Evolutionary conservation across 306 rosid genomes (phyloP), one percentile per base, ranked within the genome.

Genomic region (Hippophae tibetana): DNA sequence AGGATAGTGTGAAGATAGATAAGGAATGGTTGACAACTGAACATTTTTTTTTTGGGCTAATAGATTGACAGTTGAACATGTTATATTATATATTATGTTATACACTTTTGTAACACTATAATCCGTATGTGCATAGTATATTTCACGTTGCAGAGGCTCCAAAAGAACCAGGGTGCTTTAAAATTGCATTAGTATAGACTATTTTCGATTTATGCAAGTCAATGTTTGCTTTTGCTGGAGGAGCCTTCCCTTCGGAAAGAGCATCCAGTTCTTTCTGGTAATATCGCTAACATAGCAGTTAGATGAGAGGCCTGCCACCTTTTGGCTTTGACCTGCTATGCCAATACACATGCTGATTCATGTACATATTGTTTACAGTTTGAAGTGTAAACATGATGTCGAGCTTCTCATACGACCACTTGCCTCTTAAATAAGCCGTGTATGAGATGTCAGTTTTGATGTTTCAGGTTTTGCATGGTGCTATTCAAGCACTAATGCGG

Each of bases 221-320:
- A 2, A 49, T 49, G 8, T 49, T 49, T 49, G 53, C 18, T 49
- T 49, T 7, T 31, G 38, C 38, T 18, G 38, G 7, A 49, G 14
- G 53, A 73, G 52, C 63, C 70, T 70, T 25, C 82, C 82, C 79
- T 76, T 81, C 40, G 78, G 74, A 70, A 75, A 54, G 68, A 68
- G 52, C 18, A 38, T 26, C 68, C 47, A 1, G 41, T 54, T 63
- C 14, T 79, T 70, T 68, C 58, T 60, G 62, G 54, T 69, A 76
- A 60, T 57, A 48, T 2, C 64, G 43, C 54, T 63, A 52, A 56
- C 44, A 43, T 68, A 62, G 54, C 54, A 61, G 79, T 18, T 54
- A 61, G 68, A 76, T 42, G 58, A 58, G 67, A 73, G 88, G 86
- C 84, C 87, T 73, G 88, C 90, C 90, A 86, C 77, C 66, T 68